A percentile compares a stretch with the other conserved stretches of the same genome.
Evolutionary conservation across 345 rosid genomes (phyloP).

Genomic region (Rhodomyrtus tomentosa): DNA sequence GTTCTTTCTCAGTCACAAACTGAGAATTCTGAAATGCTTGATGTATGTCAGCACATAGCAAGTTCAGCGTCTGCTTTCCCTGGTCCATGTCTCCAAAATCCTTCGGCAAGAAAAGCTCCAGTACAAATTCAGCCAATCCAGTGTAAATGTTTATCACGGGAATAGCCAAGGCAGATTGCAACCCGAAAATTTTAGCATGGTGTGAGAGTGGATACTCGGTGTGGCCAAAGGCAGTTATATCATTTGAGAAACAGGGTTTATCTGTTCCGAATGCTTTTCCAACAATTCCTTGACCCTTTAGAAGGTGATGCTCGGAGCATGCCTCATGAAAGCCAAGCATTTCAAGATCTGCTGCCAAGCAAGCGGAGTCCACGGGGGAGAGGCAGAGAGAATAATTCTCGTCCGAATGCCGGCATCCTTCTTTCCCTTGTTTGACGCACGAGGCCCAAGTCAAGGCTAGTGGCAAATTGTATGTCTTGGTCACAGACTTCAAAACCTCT

Average conservation of each 20-base stretch:
- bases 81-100: slow-evolving; percentile 14
- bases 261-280: slow-evolving; percentile 52
- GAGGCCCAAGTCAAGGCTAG: slow-evolving; percentile 84
- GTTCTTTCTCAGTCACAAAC: background rate
- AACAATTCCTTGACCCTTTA: slow-evolving; percentile 67
- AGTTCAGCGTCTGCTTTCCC: slow-evolving; percentile 2
- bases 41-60: slow-evolving; percentile 4
- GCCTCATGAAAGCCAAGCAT: slow-evolving; percentile 45
- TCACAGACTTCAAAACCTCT: slow-evolving; percentile 45
- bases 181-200: slow-evolving; percentile 28
- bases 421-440: slow-evolving; percentile 46
- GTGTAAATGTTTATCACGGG: slow-evolving; percentile 10
- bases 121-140: slow-evolving; percentile 10
- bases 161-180: slow-evolving; percentile 21
- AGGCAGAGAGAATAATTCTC: slow-evolving; percentile 49
- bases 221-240: slow-evolving; percentile 51
- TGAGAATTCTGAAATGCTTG: background rate
- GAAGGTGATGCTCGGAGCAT: slow-evolving; percentile 80
- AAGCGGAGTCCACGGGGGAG: slow-evolving; percentile 56
- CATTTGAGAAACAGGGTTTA: slow-evolving; percentile 50
- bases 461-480: slow-evolving; percentile 48
- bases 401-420: slow-evolving; percentile 58
- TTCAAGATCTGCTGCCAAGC: slow-evolving; percentile 32
- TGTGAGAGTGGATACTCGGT: slow-evolving; percentile 76
- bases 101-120: slow-evolving; percentile 26